Evolutionary conservation across 1,139 yeast species (phyloP).

Genomic region (Barnettozyma hawaiiensis): DNA sequence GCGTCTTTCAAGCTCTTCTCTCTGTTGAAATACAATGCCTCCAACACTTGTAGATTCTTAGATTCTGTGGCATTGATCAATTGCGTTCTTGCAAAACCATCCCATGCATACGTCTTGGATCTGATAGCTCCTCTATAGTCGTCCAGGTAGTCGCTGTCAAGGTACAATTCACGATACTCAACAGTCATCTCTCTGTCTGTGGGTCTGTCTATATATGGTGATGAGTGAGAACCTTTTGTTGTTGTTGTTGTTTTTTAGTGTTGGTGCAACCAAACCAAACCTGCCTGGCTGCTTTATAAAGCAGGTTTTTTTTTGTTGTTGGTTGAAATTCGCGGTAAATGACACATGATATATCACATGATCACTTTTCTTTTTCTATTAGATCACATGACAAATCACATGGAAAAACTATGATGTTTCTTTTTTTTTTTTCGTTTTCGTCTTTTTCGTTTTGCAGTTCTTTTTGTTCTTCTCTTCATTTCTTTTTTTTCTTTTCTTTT

Average conservation of each 20-base stretch:
- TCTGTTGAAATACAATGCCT: constrained; percentile 31
- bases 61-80: constrained; percentile 65
- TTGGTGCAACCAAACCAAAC: no score
- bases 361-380: not conserved
- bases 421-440: no score
- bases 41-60: constrained; percentile 57
- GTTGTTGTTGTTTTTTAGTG: no score
- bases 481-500: no score
- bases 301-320: no score
- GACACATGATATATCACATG: not conserved
- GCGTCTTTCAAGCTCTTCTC: not conserved
- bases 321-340: not conserved
- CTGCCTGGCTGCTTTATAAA: not conserved
- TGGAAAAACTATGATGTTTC: no score
- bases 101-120: constrained; percentile 89
- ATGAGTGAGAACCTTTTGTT: no score
- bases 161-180: constrained; percentile 11
- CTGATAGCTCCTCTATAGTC: constrained; percentile 73
- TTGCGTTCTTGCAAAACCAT: constrained; percentile 75
- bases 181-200: constrained; percentile 5
- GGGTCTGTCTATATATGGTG: no score
- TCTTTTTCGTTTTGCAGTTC: no score
- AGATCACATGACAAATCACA: no score
- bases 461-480: no score
- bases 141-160: constrained; percentile 62